Conservation (phyloP, 371 early-diverging fungal species). For the Mortierella sp. region DNA sequence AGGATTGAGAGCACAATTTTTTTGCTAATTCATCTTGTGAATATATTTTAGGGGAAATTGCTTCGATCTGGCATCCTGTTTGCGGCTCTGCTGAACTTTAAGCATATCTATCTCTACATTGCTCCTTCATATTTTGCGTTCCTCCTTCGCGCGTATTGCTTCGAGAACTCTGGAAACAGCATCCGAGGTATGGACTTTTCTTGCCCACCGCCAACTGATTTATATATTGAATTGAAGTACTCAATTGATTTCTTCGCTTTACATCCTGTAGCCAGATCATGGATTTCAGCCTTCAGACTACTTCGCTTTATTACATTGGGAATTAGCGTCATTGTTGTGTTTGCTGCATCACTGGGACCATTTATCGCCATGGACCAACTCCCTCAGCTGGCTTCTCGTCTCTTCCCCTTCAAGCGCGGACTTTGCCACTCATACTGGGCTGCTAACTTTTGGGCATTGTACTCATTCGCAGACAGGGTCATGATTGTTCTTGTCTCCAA, state of each 20-base stretch:
- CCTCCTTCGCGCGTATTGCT: constrained; percentile 88
- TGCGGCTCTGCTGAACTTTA: constrained; percentile 92
- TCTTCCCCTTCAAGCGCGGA: constrained; percentile 97
- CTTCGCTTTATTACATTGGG: constrained; percentile 73
- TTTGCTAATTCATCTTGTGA: not conserved
- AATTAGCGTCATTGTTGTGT: constrained; percentile 71
- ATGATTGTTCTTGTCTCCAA: constrained; percentile 64
- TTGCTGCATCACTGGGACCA: constrained; percentile 87
- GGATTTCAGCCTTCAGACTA: constrained; percentile 52
- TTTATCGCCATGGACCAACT: constrained; percentile 77
- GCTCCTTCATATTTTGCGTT: constrained; percentile 96
- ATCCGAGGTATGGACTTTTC: constrained; percentile 27
- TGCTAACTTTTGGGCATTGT: constrained; percentile 97
- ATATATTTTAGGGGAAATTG: constrained; percentile 62
- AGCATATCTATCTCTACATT: constrained; percentile 96
- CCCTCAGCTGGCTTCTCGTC: constrained; percentile 83
- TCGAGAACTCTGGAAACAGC: constrained; percentile 56
- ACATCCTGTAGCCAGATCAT: constrained; percentile 37
- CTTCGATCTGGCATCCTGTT: constrained; percentile 85
- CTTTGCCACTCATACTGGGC: constrained; percentile 98
- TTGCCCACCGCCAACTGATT: not conserved
- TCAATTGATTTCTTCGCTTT: not conserved
- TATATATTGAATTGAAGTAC: not conserved
- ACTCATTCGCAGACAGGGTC: constrained; percentile 84
- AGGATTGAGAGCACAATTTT: not conserved